Base-by-base conservation (phyloP, 2,329 filamentous ascomycete species). In the Furcasterigmium sp. region DNA sequence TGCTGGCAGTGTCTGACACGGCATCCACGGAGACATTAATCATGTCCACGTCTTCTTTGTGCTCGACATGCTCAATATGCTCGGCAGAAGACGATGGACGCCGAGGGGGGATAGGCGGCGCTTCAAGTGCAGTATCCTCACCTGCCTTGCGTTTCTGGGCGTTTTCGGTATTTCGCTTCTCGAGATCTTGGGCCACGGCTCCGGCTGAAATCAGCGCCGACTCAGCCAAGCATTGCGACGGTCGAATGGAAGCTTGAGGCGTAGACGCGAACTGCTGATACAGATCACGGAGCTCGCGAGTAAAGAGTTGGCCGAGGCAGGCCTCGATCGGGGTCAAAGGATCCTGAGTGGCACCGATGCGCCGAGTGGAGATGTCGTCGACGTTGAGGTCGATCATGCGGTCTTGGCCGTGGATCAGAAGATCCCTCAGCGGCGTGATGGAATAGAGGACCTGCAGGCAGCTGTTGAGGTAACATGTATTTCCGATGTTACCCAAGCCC, bases 391-490 rank as follows among this genome's bases (percentile, higher is more conserved):
- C 78, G 56, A 93, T 78, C 51, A 84, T 79, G 55, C 84, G 78
- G 5, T 80, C 64, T 20, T 91, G 81, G 51, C 87, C 88, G 39
- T 88, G 73, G 45, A 94, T 71, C 3, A 96, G 82, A 51, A 96
- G 78, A 5, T 93, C 77, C 39, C 91, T 80, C 23, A 97, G 73
- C 3, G 87, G 82, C 48, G 82, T 84, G 43, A 97, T 80, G 0
- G 91, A 94, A 60, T 95, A 96, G 52, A 96, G 85, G 59, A 95
- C 97, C 56, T 98, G 93, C 9, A 98, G 73, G 39, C 98, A 77
- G 64, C 91, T 97, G 69, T 98, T 98, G 43, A 98, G 75, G 56
- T 98, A 98, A 62, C 93, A 98, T 0, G 94, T 98, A 57, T 98
- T 98, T 46, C 93, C 91, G 45, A 97, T 95, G 54, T 97, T 98